These are phyloP conservation scores for Gossypium herbaceum DNA, from an alignment of 345 rosid species.

Conservation along the genomic window DNA sequence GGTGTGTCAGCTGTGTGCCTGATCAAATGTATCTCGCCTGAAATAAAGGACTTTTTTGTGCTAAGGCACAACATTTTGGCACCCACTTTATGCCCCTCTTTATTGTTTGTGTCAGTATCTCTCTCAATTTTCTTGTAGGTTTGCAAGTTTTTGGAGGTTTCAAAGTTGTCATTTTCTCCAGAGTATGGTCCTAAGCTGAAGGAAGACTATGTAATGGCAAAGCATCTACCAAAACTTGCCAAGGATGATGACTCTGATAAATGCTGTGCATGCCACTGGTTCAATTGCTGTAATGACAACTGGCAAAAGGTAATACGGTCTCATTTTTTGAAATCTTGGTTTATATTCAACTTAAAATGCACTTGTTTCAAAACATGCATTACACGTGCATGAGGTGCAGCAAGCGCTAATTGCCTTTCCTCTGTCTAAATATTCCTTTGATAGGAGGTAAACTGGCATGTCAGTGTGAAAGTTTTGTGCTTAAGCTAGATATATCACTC, in stretches of 20 bases:
- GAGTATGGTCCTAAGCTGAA: slow-evolving; percentile 97
- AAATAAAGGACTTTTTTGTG: background rate
- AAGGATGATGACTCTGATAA: slow-evolving; percentile 53
- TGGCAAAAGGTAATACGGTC: slow-evolving; percentile 84
- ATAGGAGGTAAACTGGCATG: slow-evolving; percentile 1
- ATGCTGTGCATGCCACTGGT: slow-evolving; percentile 75
- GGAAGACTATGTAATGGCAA: slow-evolving; percentile 90
- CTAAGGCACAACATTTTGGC: background rate
- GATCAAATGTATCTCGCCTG: background rate
- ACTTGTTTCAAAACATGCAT: slow-evolving; percentile 3
- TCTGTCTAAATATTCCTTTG: background rate
- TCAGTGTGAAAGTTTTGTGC: background rate
- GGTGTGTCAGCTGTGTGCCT: background rate
- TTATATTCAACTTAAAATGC: background rate
- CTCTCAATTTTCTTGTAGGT: slow-evolving; percentile 53
- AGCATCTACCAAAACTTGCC: slow-evolving; percentile 73
- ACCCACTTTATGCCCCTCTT: background rate
- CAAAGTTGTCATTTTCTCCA: slow-evolving; percentile 83
- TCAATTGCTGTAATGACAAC: slow-evolving; percentile 87
- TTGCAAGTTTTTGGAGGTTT: slow-evolving; percentile 98
- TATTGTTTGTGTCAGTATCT: slow-evolving; percentile 18
- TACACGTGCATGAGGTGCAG: background rate
- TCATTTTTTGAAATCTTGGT: slow-evolving; percentile 10
- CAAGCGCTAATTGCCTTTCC: background rate
- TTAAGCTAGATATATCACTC: background rate